Base-by-base conservation (phyloP, 108 stramenopile species). In the Skeletonema potamos region DNA sequence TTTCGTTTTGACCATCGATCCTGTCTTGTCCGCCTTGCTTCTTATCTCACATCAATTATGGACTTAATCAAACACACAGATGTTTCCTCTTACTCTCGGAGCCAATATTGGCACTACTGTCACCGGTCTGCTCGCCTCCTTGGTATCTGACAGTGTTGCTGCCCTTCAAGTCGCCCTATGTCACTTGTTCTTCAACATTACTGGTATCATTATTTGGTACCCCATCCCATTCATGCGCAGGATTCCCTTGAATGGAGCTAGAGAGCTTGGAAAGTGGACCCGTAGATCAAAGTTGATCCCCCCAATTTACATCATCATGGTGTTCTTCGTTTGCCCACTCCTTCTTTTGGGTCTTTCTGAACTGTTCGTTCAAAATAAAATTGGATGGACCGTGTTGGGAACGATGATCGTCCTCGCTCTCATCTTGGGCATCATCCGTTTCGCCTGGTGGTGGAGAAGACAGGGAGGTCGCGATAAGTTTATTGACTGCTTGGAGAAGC, bases 31-130 rank as follows among this genome's bases (percentile, higher is more conserved):
- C 6, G 9, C 34, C 34, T 36, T 36, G 6, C 10, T 36, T 10
- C 10, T 36, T 0, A 36, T 10, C 9, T 36, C 34, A 36, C 34
- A 36, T 10, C 34, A 7, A 10, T 36, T 34, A n/a, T 36, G 9
- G 1, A 4, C 34, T 10, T 1, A 36, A 36, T 36, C 1, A 54
- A 6, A 2, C 39, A 22, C 9, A 41, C 43, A 83, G 67, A 95
- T 95, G 94, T 74, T 79, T 62, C 94, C 94, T 18, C 72, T 95
- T 51, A 92, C 92, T 36, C 85, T 95, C 15, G 94, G 94, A 28
- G 92, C 94, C 58, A 95, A 95, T 70, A 92, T 95, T 62, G 94
- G 94, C 54, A 93, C 94, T 2, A 91, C 92, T 33, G 64, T 90
- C 43, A 92, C 94, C 34, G 90, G 77, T 22, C 64, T 95, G 18